Percentiles rank a stretch among this genome's conserved stretches.
These are phyloP conservation scores for Diversispora epigaea DNA, from an alignment of 192 early-diverging fungal species.

Conservation along the genomic window DNA sequence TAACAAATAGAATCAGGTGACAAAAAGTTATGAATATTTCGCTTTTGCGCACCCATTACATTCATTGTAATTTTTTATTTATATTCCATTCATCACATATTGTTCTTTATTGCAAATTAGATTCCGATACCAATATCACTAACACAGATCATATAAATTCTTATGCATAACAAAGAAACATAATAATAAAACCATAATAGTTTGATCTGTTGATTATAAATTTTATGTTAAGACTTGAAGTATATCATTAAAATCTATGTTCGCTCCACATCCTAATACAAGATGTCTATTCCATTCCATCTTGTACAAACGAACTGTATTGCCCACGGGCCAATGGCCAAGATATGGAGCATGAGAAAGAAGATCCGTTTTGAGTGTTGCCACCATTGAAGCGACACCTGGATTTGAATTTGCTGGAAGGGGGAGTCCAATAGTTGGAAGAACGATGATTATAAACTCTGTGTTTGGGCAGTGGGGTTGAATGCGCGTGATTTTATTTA, in stretches of 20 bases:
- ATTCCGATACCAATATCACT: slow-evolving; percentile 23
- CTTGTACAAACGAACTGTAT: no score
- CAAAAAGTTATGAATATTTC: no score
- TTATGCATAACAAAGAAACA: slow-evolving; percentile 18
- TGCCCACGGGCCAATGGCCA: not conserved
- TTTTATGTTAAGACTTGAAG: not conserved
- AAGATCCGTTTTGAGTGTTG: slow-evolving; percentile 8
- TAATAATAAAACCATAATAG: slow-evolving; percentile 4
- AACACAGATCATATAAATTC: slow-evolving; percentile 26
- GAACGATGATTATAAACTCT: slow-evolving; percentile 11
- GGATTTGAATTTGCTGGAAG: slow-evolving; percentile 14
- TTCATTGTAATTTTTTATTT: no score
- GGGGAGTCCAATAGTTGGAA: slow-evolving; percentile 1
- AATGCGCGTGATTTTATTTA: slow-evolving; percentile 17
- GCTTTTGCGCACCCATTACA: no score
- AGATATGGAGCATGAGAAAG: slow-evolving; percentile 7
- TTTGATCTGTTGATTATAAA: slow-evolving; percentile 25
- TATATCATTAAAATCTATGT: not conserved
- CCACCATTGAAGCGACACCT: not conserved
- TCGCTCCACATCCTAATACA: no score
- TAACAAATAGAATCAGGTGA: no score
- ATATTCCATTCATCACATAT: no score
- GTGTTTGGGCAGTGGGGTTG: slow-evolving; percentile 3
- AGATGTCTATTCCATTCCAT: no score
- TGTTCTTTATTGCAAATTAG: slow-evolving; percentile 21